phyloP scores from a whole-genome alignment of 23 red algal species.

The Pyropia haitanensis region DNA sequence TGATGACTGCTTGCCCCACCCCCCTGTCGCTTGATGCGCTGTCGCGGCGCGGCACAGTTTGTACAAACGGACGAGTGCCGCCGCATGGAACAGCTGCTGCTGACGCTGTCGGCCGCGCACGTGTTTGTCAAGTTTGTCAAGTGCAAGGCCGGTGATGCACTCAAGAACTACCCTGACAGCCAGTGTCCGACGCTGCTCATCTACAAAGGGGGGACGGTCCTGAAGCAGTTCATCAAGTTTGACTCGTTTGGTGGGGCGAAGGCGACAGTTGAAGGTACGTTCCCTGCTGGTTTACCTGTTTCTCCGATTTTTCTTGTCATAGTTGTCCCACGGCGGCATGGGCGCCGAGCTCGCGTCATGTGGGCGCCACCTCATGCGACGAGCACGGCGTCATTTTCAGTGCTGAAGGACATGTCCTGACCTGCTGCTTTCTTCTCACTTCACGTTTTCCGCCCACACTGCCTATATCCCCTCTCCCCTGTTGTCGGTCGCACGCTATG shows the following conservation, averaged over 20 bases:
- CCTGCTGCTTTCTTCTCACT: no score
- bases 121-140: constrained; percentile 60
- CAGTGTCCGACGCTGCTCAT: constrained; percentile 73
- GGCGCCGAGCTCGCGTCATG: background rate
- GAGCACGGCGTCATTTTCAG: no score
- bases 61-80: constrained; percentile 50
- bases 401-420: no score
- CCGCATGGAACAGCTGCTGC: constrained; percentile 43
- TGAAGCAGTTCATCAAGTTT: constrained; percentile 52
- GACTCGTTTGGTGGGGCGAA: constrained; percentile 17
- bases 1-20: background rate
- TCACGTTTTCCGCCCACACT: no score
- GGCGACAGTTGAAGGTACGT: constrained; percentile 29
- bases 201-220: constrained; percentile 60
- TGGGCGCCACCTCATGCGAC: no score
- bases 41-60: constrained; percentile 15
- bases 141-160: constrained; percentile 63
- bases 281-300: background rate
- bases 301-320: background rate
- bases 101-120: constrained; percentile 47
- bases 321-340: no score
- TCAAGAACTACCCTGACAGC: constrained; percentile 72
- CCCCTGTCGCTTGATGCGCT: background rate
- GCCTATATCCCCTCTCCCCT: no score
- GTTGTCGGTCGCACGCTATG: no score